phyloP scores from a whole-genome alignment of 2,329 filamentous ascomycete species.

The Onygenales sp. region DNA sequence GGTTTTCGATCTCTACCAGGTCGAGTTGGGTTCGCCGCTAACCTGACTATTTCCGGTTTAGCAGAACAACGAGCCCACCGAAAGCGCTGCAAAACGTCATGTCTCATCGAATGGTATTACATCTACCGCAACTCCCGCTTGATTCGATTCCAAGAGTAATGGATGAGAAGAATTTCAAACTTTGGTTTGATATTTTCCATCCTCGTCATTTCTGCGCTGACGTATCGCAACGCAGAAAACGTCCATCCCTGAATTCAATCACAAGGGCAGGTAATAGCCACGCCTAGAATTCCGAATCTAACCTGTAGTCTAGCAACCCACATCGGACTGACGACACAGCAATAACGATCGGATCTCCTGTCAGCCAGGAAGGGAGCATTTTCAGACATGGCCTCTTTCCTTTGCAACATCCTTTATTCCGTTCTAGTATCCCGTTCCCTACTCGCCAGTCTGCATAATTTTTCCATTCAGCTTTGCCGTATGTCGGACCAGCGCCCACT shows the following conservation, averaged over 20 bases:
- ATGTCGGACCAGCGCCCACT: neutral
- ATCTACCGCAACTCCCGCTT: slow-evolving; percentile 8
- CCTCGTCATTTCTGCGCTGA: slow-evolving; percentile 1
- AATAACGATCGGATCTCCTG: neutral
- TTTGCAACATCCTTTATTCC: neutral
- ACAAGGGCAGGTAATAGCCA: neutral
- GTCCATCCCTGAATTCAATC: neutral
- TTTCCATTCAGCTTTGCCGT: neutral
- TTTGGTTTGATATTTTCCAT: neutral
- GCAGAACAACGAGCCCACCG: slow-evolving; percentile 8
- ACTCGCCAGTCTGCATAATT: neutral
- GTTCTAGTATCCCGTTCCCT: neutral
- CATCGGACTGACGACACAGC: neutral
- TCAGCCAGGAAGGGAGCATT: neutral
- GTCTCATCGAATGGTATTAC: slow-evolving; percentile 11
- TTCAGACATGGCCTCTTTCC: neutral
- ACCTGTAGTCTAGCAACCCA: neutral
- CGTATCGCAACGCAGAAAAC: neutral
- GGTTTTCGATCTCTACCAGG: neutral
- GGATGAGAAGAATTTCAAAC: slow-evolving; percentile 2
- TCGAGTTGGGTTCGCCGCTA: slow-evolving; percentile 4
- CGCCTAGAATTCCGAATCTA: neutral
- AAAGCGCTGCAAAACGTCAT: slow-evolving; percentile 11
- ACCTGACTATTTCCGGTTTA: slow-evolving; percentile 1
- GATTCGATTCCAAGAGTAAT: neutral